These are phyloP conservation scores for Hortaea werneckii DNA, from an alignment of 2,329 filamentous ascomycete genomes.

Conservation along the genomic window DNA sequence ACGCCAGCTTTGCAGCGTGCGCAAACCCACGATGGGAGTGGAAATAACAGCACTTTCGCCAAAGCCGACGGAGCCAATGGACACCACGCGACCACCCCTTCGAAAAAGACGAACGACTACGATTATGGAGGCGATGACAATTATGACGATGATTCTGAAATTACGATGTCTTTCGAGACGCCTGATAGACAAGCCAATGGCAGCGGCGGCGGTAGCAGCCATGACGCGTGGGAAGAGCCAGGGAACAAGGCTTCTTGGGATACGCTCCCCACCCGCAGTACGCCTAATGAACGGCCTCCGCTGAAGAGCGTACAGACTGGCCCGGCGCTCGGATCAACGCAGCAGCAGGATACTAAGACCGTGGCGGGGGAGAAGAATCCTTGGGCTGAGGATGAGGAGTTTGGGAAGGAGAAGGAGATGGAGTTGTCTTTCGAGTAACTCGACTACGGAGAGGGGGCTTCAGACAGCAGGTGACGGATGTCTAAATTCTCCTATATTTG, in stretches of 20 bases:
- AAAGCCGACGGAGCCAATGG: not conserved
- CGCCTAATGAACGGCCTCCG: constrained; percentile 20
- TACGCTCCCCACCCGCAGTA: constrained; percentile 5
- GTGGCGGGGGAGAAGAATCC: constrained; percentile 28
- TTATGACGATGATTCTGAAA: constrained; percentile 33
- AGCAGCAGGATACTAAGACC: constrained; percentile 20
- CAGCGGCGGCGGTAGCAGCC: not conserved
- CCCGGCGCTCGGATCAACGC: constrained; percentile 11
- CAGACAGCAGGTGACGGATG: too few relatives aligned
- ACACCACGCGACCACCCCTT: not conserved
- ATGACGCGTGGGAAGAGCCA: not conserved
- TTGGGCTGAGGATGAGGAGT: constrained; percentile 40
- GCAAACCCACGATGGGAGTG: constrained; percentile 1
- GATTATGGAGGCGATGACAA: constrained; percentile 19
- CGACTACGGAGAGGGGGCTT: too few relatives aligned
- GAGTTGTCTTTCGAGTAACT: constrained; percentile 38
- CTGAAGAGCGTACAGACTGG: constrained; percentile 4
- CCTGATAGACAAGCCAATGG: constrained; percentile 2
- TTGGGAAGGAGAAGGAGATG: constrained; percentile 37
- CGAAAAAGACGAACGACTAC: not conserved
- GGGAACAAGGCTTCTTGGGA: not conserved
- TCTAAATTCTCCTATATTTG: too few relatives aligned
- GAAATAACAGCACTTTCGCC: constrained; percentile 1
- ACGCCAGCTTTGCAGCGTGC: not conserved
- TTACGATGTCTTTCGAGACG: constrained; percentile 24